Conservation (phyloP, 1,284 basidiomycete genomes). For the Trichosporon inkin region DNA sequence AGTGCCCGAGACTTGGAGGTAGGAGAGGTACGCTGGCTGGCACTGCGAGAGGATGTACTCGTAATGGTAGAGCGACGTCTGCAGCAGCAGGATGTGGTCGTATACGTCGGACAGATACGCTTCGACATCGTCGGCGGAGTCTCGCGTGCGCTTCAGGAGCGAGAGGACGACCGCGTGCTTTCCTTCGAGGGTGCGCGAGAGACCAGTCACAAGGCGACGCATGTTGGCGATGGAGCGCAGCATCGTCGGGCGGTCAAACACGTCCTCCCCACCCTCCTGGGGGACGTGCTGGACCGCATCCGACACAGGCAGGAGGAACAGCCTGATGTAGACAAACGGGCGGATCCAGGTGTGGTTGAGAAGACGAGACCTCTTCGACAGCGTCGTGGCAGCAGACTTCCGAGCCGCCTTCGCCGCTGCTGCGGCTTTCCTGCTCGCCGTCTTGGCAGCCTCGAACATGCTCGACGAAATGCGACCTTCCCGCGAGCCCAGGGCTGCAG, state of each 20-base stretch:
- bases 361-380: background rate
- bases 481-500: background rate
- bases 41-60: slow-evolving; percentile 83
- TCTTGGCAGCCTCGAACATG: background rate
- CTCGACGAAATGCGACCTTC: background rate
- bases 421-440: background rate
- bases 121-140: slow-evolving; percentile 60
- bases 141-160: slow-evolving; percentile 65
- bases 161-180: slow-evolving; percentile 81
- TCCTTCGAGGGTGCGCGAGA: slow-evolving; percentile 69
- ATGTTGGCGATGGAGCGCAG: slow-evolving; percentile 72
- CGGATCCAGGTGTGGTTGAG: slow-evolving; percentile 32
- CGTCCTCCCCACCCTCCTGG: slow-evolving; percentile 23
- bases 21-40: slow-evolving; percentile 77
- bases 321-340: slow-evolving; percentile 31
- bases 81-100: slow-evolving; percentile 86
- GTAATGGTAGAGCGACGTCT: slow-evolving; percentile 79
- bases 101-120: slow-evolving; percentile 92
- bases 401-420: background rate
- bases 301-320: slow-evolving; percentile 39
- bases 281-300: slow-evolving; percentile 23
- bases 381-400: background rate
- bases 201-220: slow-evolving; percentile 74
- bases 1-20: slow-evolving; percentile 64
- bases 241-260: slow-evolving; percentile 52